Percentiles rank a stretch among this genome's conserved stretches.
Conservation (phyloP, 768 basidiomycete genomes). For the Tylopilus balloui region DNA sequence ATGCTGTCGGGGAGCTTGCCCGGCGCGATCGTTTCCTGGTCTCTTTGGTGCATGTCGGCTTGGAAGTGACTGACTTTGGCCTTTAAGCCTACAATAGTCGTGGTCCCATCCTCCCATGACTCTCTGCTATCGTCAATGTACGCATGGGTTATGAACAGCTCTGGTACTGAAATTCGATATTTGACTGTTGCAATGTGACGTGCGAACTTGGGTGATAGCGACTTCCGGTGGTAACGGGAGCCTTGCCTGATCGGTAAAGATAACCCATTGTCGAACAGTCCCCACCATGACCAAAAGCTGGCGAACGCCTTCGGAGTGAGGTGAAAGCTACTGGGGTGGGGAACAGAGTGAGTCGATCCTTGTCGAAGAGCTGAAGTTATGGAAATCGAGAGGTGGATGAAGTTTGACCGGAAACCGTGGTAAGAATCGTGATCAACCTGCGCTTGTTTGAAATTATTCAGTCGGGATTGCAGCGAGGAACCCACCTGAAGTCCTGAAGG, state of each 20-base stretch:
- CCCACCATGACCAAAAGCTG: conserved; percentile 93
- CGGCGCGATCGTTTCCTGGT: conserved; percentile 66
- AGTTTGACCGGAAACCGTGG: conserved; percentile 87
- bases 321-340: conserved; percentile 66
- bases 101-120: conserved; percentile 76
- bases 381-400: conserved; percentile 88
- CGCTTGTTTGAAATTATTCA: background rate
- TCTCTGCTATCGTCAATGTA: conserved; percentile 79
- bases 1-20: conserved; percentile 54
- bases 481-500: conserved; percentile 46
- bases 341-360: conserved; percentile 16
- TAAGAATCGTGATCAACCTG: conserved; percentile 67
- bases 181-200: conserved; percentile 88
- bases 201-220: conserved; percentile 80
- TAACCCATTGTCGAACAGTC: conserved; percentile 71
- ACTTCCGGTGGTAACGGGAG: conserved; percentile 66
- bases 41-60: conserved; percentile 89
- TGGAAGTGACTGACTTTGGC: conserved; percentile 75
- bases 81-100: conserved; percentile 82
- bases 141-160: conserved; percentile 79
- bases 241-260: conserved; percentile 88
- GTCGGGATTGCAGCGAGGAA: background rate
- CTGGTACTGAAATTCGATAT: conserved; percentile 75
- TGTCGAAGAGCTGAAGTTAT: conserved; percentile 58
- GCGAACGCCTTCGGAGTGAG: conserved; percentile 80